A percentile compares a stretch with the other conserved stretches of the same genome.
phyloP scores from a whole-genome alignment of 306 rosid genomes.

The Vicia sativa region DNA sequence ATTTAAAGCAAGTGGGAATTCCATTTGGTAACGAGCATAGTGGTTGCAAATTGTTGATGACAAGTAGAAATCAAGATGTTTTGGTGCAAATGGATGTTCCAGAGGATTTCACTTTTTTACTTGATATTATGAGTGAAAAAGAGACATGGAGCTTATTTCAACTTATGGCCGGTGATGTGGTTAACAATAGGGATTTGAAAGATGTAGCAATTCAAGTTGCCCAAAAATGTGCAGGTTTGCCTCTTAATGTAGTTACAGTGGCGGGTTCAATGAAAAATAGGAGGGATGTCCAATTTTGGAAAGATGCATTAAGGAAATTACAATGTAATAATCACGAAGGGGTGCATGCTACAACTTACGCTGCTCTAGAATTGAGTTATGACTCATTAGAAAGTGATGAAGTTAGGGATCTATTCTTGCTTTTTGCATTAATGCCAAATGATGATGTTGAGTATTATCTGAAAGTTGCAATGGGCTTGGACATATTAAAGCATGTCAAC shows the following conservation, averaged over 20 bases:
- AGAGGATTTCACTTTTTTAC: not conserved
- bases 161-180: not conserved
- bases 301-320: constrained; percentile 1
- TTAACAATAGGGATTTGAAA: not conserved
- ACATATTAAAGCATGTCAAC: not conserved
- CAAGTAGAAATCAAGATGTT: constrained; percentile 19
- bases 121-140: not conserved
- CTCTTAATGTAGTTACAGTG: not conserved
- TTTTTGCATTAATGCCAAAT: not conserved
- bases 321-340: not conserved
- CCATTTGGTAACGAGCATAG: not conserved
- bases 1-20: not conserved
- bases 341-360: not conserved
- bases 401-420: not conserved
- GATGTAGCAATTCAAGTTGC: constrained; percentile 6
- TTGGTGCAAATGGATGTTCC: not conserved
- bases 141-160: constrained; percentile 17
- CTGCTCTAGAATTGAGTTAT: constrained; percentile 1
- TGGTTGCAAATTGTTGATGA: constrained; percentile 30
- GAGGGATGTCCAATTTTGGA: not conserved
- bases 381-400: not conserved
- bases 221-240: constrained; percentile 13
- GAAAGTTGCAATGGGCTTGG: constrained; percentile 12
- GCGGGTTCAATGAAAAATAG: not conserved
- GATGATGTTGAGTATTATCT: not conserved